Evolutionary conservation across 1,139 yeast genomes (phyloP), one percentile per base, ranked within the genome.

Genomic region (Protomyces lactucae-debilis): DNA sequence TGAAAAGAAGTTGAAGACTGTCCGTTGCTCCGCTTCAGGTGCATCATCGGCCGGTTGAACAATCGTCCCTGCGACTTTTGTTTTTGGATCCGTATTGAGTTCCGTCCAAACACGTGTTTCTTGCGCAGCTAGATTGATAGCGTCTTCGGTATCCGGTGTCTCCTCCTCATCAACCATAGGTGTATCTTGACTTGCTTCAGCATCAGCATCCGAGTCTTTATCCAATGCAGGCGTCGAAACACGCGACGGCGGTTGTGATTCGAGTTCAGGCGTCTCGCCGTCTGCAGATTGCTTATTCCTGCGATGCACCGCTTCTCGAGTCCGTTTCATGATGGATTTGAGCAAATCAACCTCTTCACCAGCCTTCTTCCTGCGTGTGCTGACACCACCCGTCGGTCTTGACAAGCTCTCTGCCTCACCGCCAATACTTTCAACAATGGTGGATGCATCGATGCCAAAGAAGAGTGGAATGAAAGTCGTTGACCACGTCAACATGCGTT

Each of bases 1-100:
- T 69, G 91, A 88, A 78, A 93, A 93, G 73, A 92, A 76, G 74
- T 91, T 92, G 78, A 79, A 93, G 57, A 81, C 83, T 67, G 72
- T 70, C 61, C 82, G 73, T 46, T 73, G 57, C 10, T 52, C 43
- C 35, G 43, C 35, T n/a, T 18, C 53, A n/a, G 65, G 57, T 45
- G 66, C 67, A n/a, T 54, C 57, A 12, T 66, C 36, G 45, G 32
- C 21, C 23, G 69, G 48, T 40, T 65, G 51, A 51, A 54, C 39
- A 67, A 64, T 6, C 9, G 63, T 67, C 12, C 66, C 69, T 16
- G 60, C 61, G n/a, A 63, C 69, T 23, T 65, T 68, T 12, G 61
- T 65, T 4, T 67, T 67, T n/a, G 65, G 68, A 21, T 57, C 69
- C 35, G 64, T 65, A 16, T 68, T 60, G 12, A 67, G 66, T 39